Evolutionary conservation across 441 rosid species (phyloP).

Genomic region (California macrophylla): DNA sequence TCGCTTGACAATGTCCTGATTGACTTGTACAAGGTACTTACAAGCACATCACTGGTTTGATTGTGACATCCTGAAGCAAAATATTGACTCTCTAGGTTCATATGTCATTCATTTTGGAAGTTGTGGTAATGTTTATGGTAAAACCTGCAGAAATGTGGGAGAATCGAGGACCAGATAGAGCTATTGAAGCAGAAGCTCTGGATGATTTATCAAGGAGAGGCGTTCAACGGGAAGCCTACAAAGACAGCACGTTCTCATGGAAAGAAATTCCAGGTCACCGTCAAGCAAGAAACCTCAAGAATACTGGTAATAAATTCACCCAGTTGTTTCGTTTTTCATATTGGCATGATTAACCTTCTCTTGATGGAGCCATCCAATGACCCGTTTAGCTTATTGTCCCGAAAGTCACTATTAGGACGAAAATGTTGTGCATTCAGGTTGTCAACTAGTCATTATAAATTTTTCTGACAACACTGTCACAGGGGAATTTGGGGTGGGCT

Average conservation of each 20-base stretch:
- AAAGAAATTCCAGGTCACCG: constrained; percentile 54
- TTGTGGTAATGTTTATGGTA: background rate
- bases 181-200: constrained; percentile 45
- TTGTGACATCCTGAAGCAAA: too few relatives aligned
- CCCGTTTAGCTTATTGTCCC: too few relatives aligned
- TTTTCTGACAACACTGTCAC: background rate
- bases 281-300: constrained; percentile 48
- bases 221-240: constrained; percentile 56
- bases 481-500: constrained; percentile 78
- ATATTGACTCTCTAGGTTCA: background rate
- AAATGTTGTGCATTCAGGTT: too few relatives aligned
- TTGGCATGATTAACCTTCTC: too few relatives aligned
- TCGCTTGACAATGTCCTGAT: constrained; percentile 63
- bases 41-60: too few relatives aligned
- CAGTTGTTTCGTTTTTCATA: background rate
- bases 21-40: constrained; percentile 61
- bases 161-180: constrained; percentile 50
- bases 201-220: constrained; percentile 57
- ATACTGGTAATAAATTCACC: constrained; percentile 34
- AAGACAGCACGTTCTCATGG: constrained; percentile 60
- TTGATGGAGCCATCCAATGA: background rate
- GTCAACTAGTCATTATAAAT: background rate
- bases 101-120: background rate
- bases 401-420: too few relatives aligned
- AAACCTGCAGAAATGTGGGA: constrained; percentile 50